Evolutionary conservation across 2,329 filamentous ascomycete genomes (phyloP), one percentile per base, ranked within the genome.

Genomic region (Sclerotinia sclerotiorum): DNA sequence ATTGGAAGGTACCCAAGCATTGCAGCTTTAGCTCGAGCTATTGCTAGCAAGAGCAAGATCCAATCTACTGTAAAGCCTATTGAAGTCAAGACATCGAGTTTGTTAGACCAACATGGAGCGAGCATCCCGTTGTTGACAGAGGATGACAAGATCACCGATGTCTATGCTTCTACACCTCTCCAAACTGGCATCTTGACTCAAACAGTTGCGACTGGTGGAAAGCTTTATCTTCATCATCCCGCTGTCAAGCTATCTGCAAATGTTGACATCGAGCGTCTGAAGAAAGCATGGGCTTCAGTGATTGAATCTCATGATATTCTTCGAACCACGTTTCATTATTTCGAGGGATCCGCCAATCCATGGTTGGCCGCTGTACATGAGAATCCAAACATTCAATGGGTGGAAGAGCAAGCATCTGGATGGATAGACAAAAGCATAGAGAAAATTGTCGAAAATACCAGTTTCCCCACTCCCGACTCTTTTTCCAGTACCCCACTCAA

Each of bases 1-100:
- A 77, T 82, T n/a, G 82, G 83, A 73, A 64, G 69, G 2, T 76
- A 81, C 62, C 79, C 81, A 46, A 79, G 75, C 5, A 74, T 82
- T 3, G 74, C 80, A 0, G 79, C 76, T 0, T 84, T 85, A 82
- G 64, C 52, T 21, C 24, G 39, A 10, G 21, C 35, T 27, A 27
- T 66, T 35, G 21, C 52, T 10, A 32, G 24, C n/a, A 58, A 44
- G 24, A 57, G 11, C 5, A n/a, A 66, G 1, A 42, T 21, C 5
- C 17, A 27, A 27, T 15, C 29, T 7, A 17, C 7, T 4, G 35
- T 24, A 19, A 29, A 55, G 13, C 10, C 35, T 1, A 5, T 35
- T 6, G 35, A 2, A 2, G 8, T 8, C 10, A 54, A 55, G 1
- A 29, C 32, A 21, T 11, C 49, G 3, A 55, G 46, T 21, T 27